These are phyloP conservation scores for Phytophthora sp. DNA, from an alignment of 352 stramenopile genomes.

Conservation along the genomic window DNA sequence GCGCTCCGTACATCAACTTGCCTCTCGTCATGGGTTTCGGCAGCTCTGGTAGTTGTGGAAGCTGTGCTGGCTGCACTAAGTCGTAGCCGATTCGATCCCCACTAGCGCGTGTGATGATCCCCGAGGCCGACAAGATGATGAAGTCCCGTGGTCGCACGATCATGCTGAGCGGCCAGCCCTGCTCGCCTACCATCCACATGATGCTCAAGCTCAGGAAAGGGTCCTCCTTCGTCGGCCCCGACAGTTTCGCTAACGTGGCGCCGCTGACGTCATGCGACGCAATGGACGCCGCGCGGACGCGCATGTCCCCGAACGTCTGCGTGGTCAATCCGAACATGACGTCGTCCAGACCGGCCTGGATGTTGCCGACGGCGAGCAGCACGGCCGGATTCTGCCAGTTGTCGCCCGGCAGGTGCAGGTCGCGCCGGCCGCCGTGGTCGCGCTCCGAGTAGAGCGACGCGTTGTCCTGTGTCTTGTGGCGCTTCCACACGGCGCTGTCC, in stretches of 20 bases:
- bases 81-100: conserved; percentile 48
- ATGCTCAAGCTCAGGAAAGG: conserved; percentile 47
- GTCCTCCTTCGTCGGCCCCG: conserved; percentile 31
- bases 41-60: conserved; percentile 33
- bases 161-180: conserved; percentile 30
- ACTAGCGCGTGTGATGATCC: conserved; percentile 35
- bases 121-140: conserved; percentile 39
- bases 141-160: conserved; percentile 45
- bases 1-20: conserved; percentile 44
- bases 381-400: conserved; percentile 26
- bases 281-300: conserved; percentile 42
- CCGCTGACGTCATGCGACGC: conserved; percentile 39
- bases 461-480: conserved; percentile 36
- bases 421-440: conserved; percentile 1
- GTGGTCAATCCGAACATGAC: conserved; percentile 48
- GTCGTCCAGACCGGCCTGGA: conserved; percentile 42
- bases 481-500: conserved; percentile 37
- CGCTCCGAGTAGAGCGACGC: conserved; percentile 43
- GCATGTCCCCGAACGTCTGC: conserved; percentile 29
- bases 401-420: conserved; percentile 11
- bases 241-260: conserved; percentile 38
- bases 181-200: conserved; percentile 51
- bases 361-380: conserved; percentile 41
- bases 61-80: conserved; percentile 39
- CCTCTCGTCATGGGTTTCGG: conserved; percentile 36